Percentiles rank a stretch among this genome's conserved stretches.
Conservation (phyloP, 495 filamentous ascomycete genomes). For the Echria macrotheca region DNA sequence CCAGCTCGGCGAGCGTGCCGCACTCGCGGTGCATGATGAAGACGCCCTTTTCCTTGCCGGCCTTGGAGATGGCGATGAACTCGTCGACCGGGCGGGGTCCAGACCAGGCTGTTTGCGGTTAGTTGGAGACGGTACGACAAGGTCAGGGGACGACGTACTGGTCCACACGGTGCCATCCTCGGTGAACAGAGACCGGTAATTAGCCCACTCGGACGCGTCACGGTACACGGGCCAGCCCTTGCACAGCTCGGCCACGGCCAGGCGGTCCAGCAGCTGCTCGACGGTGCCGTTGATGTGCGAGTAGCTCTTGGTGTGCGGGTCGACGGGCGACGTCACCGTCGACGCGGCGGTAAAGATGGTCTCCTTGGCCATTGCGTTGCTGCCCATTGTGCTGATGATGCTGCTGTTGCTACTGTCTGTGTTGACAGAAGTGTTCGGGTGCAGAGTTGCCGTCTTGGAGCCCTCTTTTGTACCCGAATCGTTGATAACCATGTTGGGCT, state of each 20-base stretch:
- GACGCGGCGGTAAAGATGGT: background rate
- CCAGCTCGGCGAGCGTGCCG: slow-evolving; percentile 56
- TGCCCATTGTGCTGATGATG: background rate
- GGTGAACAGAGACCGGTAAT: slow-evolving; percentile 57
- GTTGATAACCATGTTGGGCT: background rate
- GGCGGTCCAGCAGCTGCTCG: slow-evolving; percentile 45
- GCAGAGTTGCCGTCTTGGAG: background rate
- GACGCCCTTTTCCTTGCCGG: slow-evolving; percentile 54
- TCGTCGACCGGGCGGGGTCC: slow-evolving; percentile 46
- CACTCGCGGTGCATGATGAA: slow-evolving; percentile 67
- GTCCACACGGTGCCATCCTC: slow-evolving; percentile 56
- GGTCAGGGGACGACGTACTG: slow-evolving; percentile 27
- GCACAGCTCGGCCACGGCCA: slow-evolving; percentile 56
- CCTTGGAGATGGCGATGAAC: slow-evolving; percentile 56
- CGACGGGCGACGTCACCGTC: slow-evolving; percentile 38
- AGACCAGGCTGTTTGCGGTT: slow-evolving; percentile 45
- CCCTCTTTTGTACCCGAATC: background rate
- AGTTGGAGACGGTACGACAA: background rate
- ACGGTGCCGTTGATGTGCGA: slow-evolving; percentile 54
- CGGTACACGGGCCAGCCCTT: slow-evolving; percentile 64
- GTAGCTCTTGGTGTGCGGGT: slow-evolving; percentile 39
- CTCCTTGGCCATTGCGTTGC: background rate
- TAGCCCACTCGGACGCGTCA: slow-evolving; percentile 62
- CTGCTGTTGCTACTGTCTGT: background rate
- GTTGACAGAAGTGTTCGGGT: background rate